Evolutionary conservation across 2,329 filamentous ascomycete species (phyloP), one percentile per base, ranked within the genome.

Genomic region (Trichoderma gracile): DNA sequence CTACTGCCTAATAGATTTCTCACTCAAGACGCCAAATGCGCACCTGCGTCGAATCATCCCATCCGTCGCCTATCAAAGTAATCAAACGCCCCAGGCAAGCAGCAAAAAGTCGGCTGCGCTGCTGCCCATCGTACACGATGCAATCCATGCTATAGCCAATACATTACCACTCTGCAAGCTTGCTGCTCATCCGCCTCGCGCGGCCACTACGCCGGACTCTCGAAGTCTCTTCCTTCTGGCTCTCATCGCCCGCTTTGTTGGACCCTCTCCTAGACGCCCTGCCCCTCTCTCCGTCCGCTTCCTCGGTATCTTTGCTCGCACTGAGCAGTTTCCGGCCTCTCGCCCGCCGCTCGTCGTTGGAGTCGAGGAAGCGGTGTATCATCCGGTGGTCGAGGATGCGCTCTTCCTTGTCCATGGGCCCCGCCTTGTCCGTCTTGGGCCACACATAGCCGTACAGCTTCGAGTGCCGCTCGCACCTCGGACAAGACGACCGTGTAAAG

Each of bases 371-470:
- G 0, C 94, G 89, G 75, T 97, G 91, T 3, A 98, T 84, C 0
- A 84, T 88, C n/a, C 94, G 84, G 73, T 97, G 93, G 73, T 98
- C 94, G 66, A 95, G 82, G 0, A 96, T 80, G 10, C 87, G 78
- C 73, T 88, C 84, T 69, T 89, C 87, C 64, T 85, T 88, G 73
- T 98, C 95, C 21, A 84, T 76, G 17, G 86, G 86, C 0, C 91
- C 91, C 27, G 89, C 87, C 67, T 84, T 89, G 66, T 97, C 90
- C 0, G 95, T 98, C 80, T 99, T 97, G 6, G 95, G 95, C 95
- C 95, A 99, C 64, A 90, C 83, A 73, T 91, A 97, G 0, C 96
- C 96, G 74, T 98, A 99, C 0, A 99, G 80, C 79, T 96, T 98
- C 17, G 91, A 96, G 73, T 99, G 95, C 0, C 95, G 86, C 78